Evolutionary conservation across 306 rosid genomes (phyloP), one percentile per base, ranked within the genome.

Genomic region (Cucurbita ficifolia): DNA sequence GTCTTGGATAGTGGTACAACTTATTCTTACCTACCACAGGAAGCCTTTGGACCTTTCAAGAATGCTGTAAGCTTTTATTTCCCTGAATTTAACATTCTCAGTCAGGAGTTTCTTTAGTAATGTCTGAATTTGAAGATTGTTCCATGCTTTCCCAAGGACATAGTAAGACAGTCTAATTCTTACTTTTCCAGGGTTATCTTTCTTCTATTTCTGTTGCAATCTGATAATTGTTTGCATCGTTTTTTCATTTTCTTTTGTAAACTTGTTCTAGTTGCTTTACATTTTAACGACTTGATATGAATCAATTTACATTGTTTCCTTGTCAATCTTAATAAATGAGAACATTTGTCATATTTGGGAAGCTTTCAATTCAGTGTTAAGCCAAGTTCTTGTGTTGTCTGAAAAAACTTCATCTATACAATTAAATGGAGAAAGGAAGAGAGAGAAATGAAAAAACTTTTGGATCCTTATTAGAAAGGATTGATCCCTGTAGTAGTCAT

Each of bases 1-100:
- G 84, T 95, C 76, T 76, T 95, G 84, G 99, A 95, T 81, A 95
- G 99, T 62, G 99, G 99, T 58, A 95, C 99, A 63, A 95, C 99
- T 13, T 95, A 95, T 77, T 90, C 96, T 59, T 95, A 91, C 88
- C 85, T 95, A 43, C 99, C 99, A 40, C 88, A 84, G 63, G 77
- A 75, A 46, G 99, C 82, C 14, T 95, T 89, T 84, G 50, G 78
- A 11, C 92, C 92, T 53, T 89, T 95, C 78, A 89, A 95, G 79
- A 82, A 81, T 63, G 90, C 92, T 61, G 99, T 95, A 91, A 91
- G 99, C 81, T 77, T 69, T 65, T 52, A 56, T 56, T 35, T 76
- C 57, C 72, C 57, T 64, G 38, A 52, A 60, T 45, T 50, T 80
- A 53, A 18, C 65, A 72, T 35, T 56, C 46, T 5, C 10, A 21